Evolutionary conservation across 345 rosid species (phyloP).

Genomic region (Corymbia maculata): DNA sequence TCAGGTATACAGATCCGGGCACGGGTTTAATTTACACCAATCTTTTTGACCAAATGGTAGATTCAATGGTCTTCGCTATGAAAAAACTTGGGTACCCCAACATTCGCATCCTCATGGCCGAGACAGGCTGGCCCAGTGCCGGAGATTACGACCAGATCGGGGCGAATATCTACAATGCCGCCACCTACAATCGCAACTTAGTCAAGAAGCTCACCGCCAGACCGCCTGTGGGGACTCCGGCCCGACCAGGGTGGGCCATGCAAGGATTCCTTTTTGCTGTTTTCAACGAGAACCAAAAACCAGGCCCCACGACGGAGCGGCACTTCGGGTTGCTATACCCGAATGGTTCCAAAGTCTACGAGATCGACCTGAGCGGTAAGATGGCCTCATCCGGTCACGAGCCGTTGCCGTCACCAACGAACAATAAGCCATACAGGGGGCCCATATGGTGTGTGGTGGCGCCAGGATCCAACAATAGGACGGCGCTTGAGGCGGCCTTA

Average conservation of each 20-base stretch:
- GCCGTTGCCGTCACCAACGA: conserved; percentile 51
- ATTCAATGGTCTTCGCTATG: conserved; percentile 71
- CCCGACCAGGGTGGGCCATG: conserved; percentile 45
- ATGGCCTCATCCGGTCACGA: conserved; percentile 21
- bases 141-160: conserved; percentile 87
- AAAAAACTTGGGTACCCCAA: conserved; percentile 56
- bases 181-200: conserved; percentile 66
- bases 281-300: conserved; percentile 74
- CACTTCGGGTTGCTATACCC: conserved; percentile 71
- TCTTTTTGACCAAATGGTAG: conserved; percentile 83
- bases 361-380: conserved; percentile 52
- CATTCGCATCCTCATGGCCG: conserved; percentile 64
- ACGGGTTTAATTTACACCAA: conserved; percentile 56
- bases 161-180: conserved; percentile 68
- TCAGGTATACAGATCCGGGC: conserved; percentile 52
- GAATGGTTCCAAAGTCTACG: conserved; percentile 51
- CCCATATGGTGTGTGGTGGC: conserved; percentile 70
- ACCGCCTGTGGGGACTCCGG: conserved; percentile 77
- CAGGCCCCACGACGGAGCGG: conserved; percentile 81
- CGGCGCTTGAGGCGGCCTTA: conserved; percentile 41
- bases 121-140: conserved; percentile 93
- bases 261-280: conserved; percentile 65
- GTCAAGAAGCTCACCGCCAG: conserved; percentile 46
- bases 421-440: conserved; percentile 61
- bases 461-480: conserved; percentile 36